A percentile compares a stretch with the other conserved stretches of the same genome.
Evolutionary conservation across 2,329 filamentous ascomycete species (phyloP).

Genomic region (Dendrostoma leiphaemia): DNA sequence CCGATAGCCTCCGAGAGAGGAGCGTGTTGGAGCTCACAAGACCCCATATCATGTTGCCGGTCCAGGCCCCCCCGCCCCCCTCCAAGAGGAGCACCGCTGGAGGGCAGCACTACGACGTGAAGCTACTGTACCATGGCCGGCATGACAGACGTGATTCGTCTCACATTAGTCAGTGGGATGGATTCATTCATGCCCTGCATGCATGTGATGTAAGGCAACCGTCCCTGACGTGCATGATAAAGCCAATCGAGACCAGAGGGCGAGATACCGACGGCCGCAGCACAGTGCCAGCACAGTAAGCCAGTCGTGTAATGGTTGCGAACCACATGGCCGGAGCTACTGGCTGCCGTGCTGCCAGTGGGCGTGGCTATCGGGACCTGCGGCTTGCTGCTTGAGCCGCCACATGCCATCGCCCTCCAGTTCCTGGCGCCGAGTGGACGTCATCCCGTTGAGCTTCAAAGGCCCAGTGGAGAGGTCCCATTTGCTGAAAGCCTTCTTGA

Average conservation of each 20-base stretch:
- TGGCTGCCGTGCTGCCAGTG: background rate
- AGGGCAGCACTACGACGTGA: background rate
- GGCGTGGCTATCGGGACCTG: background rate
- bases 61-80: background rate
- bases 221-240: background rate
- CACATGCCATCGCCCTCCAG: background rate
- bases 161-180: slow-evolving; percentile 7
- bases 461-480: no score
- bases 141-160: no score
- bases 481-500: no score
- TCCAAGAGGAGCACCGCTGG: background rate
- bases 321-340: slow-evolving; percentile 11
- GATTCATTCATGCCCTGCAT: slow-evolving; percentile 6
- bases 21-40: no score
- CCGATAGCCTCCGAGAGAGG: slow-evolving; percentile 10
- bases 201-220: slow-evolving; percentile 11
- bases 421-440: background rate
- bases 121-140: background rate
- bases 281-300: slow-evolving; percentile 21
- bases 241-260: slow-evolving; percentile 5
- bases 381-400: background rate
- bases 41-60: slow-evolving; percentile 17
- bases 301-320: slow-evolving; percentile 6
- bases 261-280: slow-evolving; percentile 1
- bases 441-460: background rate